Conservation (phyloP, 306 rosid genomes). For the Pterocarpus santalinus region DNA sequence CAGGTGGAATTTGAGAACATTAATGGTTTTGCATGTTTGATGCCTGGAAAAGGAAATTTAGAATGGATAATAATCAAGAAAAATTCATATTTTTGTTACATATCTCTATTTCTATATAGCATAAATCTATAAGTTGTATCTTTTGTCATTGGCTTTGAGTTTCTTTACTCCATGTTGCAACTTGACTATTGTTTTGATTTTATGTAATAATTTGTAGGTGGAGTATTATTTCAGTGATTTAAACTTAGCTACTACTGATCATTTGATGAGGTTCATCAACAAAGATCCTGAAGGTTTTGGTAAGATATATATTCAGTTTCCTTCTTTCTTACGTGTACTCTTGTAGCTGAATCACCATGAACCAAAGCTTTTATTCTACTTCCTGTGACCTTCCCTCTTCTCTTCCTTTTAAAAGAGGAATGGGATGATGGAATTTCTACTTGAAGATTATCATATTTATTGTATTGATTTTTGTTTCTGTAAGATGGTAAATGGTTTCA, state of each 20-base stretch:
- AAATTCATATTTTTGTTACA: conserved; percentile 11
- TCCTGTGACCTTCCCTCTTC: conserved; percentile 20
- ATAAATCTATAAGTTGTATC: background rate
- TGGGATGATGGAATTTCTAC: conserved; percentile 28
- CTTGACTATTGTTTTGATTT: conserved; percentile 43
- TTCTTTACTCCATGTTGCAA: conserved; percentile 11
- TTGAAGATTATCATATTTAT: conserved; percentile 18
- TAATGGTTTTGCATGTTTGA: conserved; percentile 14
- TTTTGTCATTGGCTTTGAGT: background rate
- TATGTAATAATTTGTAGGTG: conserved; percentile 68
- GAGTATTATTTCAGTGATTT: conserved; percentile 98
- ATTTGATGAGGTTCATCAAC: conserved; percentile 93
- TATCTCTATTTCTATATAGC: conserved; percentile 19
- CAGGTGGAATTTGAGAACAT: conserved; percentile 7
- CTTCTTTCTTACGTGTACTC: background rate
- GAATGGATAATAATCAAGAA: conserved; percentile 5
- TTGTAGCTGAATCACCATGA: conserved; percentile 13
- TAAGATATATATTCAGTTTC: conserved; percentile 51
- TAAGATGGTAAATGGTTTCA: conserved; percentile 30
- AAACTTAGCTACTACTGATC: conserved; percentile 97
- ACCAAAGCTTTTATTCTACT: conserved; percentile 33
- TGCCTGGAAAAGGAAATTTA: conserved; percentile 15
- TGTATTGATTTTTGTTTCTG: conserved; percentile 35
- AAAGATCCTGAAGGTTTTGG: conserved; percentile 97
- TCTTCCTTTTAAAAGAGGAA: conserved; percentile 33